Base-by-base conservation (phyloP, 139 green algal species). In the Tetradesmus lagerheimii region DNA sequence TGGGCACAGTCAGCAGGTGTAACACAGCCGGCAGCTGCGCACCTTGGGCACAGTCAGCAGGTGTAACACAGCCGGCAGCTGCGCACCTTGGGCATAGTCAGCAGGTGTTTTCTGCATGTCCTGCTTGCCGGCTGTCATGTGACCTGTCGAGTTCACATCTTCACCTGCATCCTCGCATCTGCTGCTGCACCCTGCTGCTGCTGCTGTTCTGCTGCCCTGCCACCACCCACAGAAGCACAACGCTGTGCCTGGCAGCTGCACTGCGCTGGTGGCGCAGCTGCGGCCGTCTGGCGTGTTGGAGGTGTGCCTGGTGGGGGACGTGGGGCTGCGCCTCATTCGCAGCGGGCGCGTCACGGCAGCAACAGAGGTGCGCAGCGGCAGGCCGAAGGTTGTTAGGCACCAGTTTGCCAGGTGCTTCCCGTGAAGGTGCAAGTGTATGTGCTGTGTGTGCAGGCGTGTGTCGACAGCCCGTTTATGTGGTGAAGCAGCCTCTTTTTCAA, bases 261-360 rank as follows among this genome's bases (percentile, higher is more conserved):
- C 94, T 62, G 91, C 89, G 9, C 91, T 90, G 43, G 34, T 95
- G 27, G 92, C 92, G 3, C 14, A 86, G 45, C 74, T 96, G 74
- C 5, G 74, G 16, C 88, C 89, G 14, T 43, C 35, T 14, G 43
- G 41, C 29, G 9, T 88, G 45, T 81, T 95, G 50, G 89, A 94
- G 35, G 89, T 97, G 16, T 94, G 93, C n/a, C 95, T 96, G 53
- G 74, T 99, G 78, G 97, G 97, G 2, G 97, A 99, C 92, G 94
- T 92, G 77, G 95, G 96, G 41, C 87, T 96, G 27, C 86, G 92
- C 16, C 74, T 99, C n/a, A 57, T 99, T 12, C 89, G 97, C 2
- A 88, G 90, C 11, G 93, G 92, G 0, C 23, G 92, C 9, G 87
- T 97, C 67, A 89, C 94, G 1, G 95, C 96, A 74, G 91, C 92